These are phyloP conservation scores for Pyronema domesticum DNA, from an alignment of 495 filamentous ascomycete genomes.

Conservation along the genomic window DNA sequence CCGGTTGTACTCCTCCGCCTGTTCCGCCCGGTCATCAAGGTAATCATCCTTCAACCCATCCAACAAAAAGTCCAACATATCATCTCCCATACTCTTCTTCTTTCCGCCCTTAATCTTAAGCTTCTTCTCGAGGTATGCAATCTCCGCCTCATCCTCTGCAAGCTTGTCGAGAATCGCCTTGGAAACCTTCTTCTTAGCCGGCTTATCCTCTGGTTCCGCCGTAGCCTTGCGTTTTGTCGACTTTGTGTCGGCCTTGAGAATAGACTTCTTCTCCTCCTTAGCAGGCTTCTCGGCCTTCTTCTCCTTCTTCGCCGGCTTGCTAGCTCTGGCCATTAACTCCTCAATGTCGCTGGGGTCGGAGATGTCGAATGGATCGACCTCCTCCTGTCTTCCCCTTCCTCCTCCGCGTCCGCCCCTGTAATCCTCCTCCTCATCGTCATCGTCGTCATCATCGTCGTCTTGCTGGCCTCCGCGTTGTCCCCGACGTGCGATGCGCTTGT, in stretches of 20 bases:
- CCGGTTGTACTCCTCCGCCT: conserved; percentile 40
- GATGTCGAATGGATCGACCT: not conserved
- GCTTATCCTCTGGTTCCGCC: conserved; percentile 15
- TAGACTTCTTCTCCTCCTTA: conserved; percentile 23
- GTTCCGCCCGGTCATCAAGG: conserved; percentile 29
- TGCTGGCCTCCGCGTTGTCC: not conserved
- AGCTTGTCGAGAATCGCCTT: conserved; percentile 43
- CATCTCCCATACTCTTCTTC: conserved; percentile 61
- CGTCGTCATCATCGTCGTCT: not conserved
- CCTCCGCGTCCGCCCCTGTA: not conserved
- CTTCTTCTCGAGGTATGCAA: conserved; percentile 73
- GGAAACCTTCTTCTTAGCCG: conserved; percentile 29
- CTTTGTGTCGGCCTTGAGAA: conserved; percentile 29
- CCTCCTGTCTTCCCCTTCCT: not conserved
- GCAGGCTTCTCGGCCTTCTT: conserved; percentile 6
- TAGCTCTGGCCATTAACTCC: conserved; percentile 9
- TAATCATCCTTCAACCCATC: conserved; percentile 45
- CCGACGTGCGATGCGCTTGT: conserved; percentile 9
- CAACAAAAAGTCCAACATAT: conserved; percentile 65
- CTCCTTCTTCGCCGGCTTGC: conserved; percentile 20
- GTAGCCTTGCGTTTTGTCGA: conserved; percentile 9
- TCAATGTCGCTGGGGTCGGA: not conserved
- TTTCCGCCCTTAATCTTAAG: conserved; percentile 68
- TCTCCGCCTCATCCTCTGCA: conserved; percentile 63
- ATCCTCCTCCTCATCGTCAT: conserved; percentile 22